Evolutionary conservation across 345 rosid species (phyloP).

Genomic region (Eucalyptus caleyi): DNA sequence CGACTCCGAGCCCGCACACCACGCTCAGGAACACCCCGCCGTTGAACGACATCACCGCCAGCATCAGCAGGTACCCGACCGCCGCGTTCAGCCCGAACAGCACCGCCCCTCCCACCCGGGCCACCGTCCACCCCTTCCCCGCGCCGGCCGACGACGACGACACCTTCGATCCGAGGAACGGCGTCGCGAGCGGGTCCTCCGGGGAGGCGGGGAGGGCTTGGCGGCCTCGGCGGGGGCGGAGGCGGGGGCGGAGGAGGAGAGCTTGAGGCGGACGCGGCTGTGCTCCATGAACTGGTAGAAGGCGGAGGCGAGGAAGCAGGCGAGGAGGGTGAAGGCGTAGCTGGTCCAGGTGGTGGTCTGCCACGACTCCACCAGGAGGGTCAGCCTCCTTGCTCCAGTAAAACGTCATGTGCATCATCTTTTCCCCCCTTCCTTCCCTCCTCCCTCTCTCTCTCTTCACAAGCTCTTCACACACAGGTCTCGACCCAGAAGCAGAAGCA

Average conservation of each 20-base stretch:
- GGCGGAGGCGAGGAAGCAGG: slow-evolving; percentile 51
- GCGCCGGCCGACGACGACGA: not conserved
- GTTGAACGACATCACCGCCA: slow-evolving; percentile 79
- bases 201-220: not conserved
- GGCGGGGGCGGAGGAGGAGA: not conserved
- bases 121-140: not conserved
- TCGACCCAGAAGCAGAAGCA: not conserved
- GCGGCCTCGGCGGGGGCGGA: not conserved
- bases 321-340: slow-evolving; percentile 54
- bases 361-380: slow-evolving; percentile 62
- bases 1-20: slow-evolving; percentile 47
- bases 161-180: not conserved
- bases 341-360: slow-evolving; percentile 43
- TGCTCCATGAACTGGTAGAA: slow-evolving; percentile 63
- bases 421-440: not conserved
- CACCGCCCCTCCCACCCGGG: not conserved
- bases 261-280: slow-evolving; percentile 31
- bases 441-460: not conserved
- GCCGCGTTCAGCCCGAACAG: slow-evolving; percentile 41
- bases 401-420: slow-evolving; percentile 97
- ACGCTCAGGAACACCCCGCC: slow-evolving; percentile 73
- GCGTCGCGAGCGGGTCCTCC: not conserved
- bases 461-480: not conserved
- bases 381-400: slow-evolving; percentile 69
- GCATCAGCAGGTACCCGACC: slow-evolving; percentile 71